Base-by-base conservation (phyloP, 805 yeast genomes). In the Starmerella floricola region DNA sequence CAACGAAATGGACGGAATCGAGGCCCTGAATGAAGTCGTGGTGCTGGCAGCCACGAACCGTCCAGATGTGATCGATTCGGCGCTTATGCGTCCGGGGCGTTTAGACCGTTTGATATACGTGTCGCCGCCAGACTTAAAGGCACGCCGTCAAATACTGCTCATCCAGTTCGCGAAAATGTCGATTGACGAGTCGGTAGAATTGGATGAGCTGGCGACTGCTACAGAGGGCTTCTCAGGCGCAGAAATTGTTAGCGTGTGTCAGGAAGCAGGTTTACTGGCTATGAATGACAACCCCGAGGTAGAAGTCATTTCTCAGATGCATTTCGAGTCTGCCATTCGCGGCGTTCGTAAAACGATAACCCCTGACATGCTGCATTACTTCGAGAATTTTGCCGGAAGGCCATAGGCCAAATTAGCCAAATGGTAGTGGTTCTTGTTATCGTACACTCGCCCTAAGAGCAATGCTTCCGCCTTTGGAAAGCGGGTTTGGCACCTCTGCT, bases 141-240 rank as follows among this genome's bases (percentile, higher is more conserved):
- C 96, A 0, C 70, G 97, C 42, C 58, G 74, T 35, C 86, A 84
- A 56, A 88, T 91, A 17, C 60, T 91, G 45, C 63, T 65, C 37
- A 86, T 86, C 50, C 74, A 78, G 46, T 75, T 88, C 20, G 58
- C 61, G 31, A 74, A 75, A 37, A 88, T 91, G 72, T 60, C 73
- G 8, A 53, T 81, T 13, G 65, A 62, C 11, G 62, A 65, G 0
- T 69, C 66, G 16, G 73, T 72, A 2, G 71, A 71, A 15, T 58
- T 83, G 19, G 64, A 64, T 1, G 62, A 58, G 8, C 62, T 84
- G 10, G 86, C 94, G 0, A 60, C 53, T 2, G 54, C 63, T 5
- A 82, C 95, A 0, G 88, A 80, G 0, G 97, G 98, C 0, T 86
- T 94, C 55, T 86, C 96, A 0, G 99, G 99, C 29, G 95, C 97